Base-by-base conservation (phyloP, 2,329 filamentous ascomycete species). In the Calonectria leucothoes region DNA sequence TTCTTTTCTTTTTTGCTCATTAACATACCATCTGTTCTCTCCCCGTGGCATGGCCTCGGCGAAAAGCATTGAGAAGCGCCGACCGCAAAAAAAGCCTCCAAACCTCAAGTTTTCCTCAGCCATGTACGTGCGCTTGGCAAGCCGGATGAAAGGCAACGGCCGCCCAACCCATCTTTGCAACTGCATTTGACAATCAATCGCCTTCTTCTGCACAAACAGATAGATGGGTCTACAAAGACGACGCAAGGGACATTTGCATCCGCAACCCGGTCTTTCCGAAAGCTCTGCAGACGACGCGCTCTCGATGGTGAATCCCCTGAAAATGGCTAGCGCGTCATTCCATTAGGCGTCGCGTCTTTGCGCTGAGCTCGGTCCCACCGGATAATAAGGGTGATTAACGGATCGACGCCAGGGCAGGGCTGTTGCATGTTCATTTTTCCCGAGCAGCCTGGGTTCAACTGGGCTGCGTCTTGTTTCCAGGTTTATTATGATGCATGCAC, bases 321-420 rank as follows among this genome's bases (percentile, higher is more conserved):
- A 45, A n/a, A 23, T 10, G 42, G n/a, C n/a, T 23, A 45, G 42
- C 42, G 55, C 31, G 29, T n/a, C 55, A 20, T 39, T 7, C 33
- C 55, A 59, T 39, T 35, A 14, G 31, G n/a, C 55, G 20, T 35
- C 33, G 33, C 25, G 55, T 15, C 55, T 39, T n/a, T 61, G 55
- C 55, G 23, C 55, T 29, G 55, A 14, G 31, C 55, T 61, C 55
- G 55, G 55, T 6, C 55, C 55, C 55, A 25, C 55, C 55, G 35
- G 20, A 27, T 39, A 61, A 61, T 61, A 61, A 39, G 55, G 55
- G 55, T 61, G 55, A 61, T 61, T 61, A 61, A 61, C 55, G 55
- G 55, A 61, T 61, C 55, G 55, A 27, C 55, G 55, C 55, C 33
- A 37, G 55, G 55, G 6, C 55, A 61, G 23, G 55, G n/a, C 14